These are phyloP conservation scores for Fereydounia khargensis DNA, from an alignment of 1,284 basidiomycete species.

Conservation along the genomic window DNA sequence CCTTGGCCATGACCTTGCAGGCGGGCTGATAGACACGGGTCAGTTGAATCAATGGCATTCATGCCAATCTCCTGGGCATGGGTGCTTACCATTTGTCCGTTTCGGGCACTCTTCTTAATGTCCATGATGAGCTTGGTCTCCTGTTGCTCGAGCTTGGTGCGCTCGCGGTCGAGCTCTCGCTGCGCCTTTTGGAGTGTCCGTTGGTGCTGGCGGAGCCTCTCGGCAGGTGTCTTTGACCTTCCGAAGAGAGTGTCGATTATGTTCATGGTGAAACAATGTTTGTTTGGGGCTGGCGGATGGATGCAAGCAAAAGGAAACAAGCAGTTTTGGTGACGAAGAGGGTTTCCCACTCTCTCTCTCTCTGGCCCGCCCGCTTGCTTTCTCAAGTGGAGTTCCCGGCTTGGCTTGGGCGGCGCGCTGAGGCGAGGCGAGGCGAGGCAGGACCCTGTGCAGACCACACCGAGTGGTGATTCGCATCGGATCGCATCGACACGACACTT, in stretches of 20 bases:
- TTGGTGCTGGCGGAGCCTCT: constrained; percentile 92
- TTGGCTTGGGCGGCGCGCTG: too few relatives aligned
- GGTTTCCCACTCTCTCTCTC: too few relatives aligned
- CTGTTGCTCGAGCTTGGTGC: constrained; percentile 87
- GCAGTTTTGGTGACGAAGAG: too few relatives aligned
- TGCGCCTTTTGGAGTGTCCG: constrained; percentile 92
- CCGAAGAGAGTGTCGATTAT: constrained; percentile 66
- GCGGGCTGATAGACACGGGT: constrained; percentile 26
- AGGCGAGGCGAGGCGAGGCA: too few relatives aligned
- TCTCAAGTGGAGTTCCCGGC: too few relatives aligned
- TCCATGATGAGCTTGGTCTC: constrained; percentile 66
- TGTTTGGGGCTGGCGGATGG: background rate
- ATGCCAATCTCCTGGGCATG: background rate
- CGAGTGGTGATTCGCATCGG: too few relatives aligned
- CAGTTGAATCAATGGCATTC: background rate
- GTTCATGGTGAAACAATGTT: constrained; percentile 16
- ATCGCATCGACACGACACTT: too few relatives aligned
- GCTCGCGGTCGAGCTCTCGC: constrained; percentile 92
- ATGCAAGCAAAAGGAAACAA: too few relatives aligned
- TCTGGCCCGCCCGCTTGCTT: too few relatives aligned
- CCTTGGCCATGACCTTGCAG: constrained; percentile 98
- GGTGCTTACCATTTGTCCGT: constrained; percentile 97
- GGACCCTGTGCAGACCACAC: too few relatives aligned
- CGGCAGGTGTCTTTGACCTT: constrained; percentile 87
- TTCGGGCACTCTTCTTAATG: constrained; percentile 93